Evolutionary conservation across 1,284 basidiomycete genomes (phyloP), one percentile per base, ranked within the genome.

Genomic region (Cryptococcus neoformans): DNA sequence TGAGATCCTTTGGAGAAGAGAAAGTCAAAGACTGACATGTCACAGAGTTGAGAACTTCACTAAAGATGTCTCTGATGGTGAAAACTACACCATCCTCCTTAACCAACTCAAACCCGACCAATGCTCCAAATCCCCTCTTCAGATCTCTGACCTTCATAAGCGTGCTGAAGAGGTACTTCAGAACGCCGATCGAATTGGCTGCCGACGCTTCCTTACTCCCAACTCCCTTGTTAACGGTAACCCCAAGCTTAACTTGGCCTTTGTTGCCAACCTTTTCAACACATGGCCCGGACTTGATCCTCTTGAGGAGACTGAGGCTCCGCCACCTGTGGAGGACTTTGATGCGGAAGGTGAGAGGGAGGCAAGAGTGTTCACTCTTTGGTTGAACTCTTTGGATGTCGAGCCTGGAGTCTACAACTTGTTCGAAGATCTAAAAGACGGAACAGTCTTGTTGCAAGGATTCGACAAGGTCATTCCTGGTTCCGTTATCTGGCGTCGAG

Each of bases 191-290:
- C 83, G 82, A 53, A 98, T 99, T 65, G 91, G 90, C 28, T 98
- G 95, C 80, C 84, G 94, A 64, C 96, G 97, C 74, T 99, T 96
- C 81, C 83, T 99, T 37, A 95, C 95, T 0, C 86, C 91, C 0
- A 87, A 90, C 21, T 90, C 94, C 14, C 87, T 99, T 64, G 84
- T 97, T 21, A 81, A 91, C 4, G 95, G 96, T 16, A 99, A 99
- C 76, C 93, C 93, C n/a, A 93, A 95, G 72, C 84, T 99, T 49
- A 99, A 99, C 79, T 87, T 99, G 59, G 95, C 96, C 4, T 99
- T 98, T 75, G 95, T 98, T 55, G 95, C 96, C 49, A 94, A 97
- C 78, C 84, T 99, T 54, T 99, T 99, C 85, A 99, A 99, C 82
- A 98, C 92, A 2, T 88, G 91, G 80, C 95, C 95, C 0, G 90